These are phyloP conservation scores for Dioscorea alata DNA, from an alignment of 106 monocot genomes.

Conservation along the genomic window DNA sequence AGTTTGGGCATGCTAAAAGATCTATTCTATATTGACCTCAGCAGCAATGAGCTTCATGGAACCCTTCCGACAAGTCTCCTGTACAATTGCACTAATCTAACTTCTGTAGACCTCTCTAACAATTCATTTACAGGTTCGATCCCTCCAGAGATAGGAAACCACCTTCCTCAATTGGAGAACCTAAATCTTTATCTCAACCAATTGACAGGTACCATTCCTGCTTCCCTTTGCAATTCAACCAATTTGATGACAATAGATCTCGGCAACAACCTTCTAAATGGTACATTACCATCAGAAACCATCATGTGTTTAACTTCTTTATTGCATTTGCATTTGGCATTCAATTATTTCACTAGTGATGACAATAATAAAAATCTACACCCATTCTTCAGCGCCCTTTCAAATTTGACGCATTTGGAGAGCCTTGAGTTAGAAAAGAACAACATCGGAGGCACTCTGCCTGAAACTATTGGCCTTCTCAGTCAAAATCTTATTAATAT, in stretches of 20 bases:
- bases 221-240: constrained; percentile 39
- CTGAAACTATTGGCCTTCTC: constrained; percentile 21
- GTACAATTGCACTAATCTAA: constrained; percentile 33
- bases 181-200: constrained; percentile 31
- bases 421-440: constrained; percentile 33
- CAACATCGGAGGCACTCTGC: constrained; percentile 20
- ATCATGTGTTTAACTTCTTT: constrained; percentile 17
- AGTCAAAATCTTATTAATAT: constrained; percentile 22
- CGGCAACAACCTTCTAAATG: constrained; percentile 31
- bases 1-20: constrained; percentile 26
- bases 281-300: constrained; percentile 38
- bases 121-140: constrained; percentile 34
- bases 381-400: constrained; percentile 32
- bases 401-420: constrained; percentile 31
- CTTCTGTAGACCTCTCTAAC: constrained; percentile 35
- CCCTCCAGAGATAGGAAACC: constrained; percentile 35
- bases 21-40: constrained; percentile 28
- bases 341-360: constrained; percentile 34
- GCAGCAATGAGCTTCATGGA: constrained; percentile 25
- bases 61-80: constrained; percentile 21
- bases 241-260: constrained; percentile 24
- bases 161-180: constrained; percentile 23
- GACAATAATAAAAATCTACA: constrained; percentile 19
- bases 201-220: constrained; percentile 24
- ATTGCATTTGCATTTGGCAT: constrained; percentile 31